Conservation (phyloP, 345 rosid genomes). For the Syzygium oleosum region DNA sequence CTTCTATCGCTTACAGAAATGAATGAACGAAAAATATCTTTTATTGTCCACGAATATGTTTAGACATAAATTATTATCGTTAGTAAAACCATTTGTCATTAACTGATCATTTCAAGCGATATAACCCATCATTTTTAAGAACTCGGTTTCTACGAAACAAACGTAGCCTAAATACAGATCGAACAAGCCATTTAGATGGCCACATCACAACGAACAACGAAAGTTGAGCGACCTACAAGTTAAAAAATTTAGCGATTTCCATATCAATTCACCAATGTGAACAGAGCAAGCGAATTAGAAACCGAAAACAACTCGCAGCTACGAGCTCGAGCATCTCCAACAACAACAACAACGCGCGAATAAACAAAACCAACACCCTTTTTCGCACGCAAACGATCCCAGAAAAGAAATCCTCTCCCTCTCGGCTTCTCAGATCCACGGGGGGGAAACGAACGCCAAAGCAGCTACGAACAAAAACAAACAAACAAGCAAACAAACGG, state of each 20-base stretch:
- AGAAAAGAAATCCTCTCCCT: background rate
- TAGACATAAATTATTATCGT: background rate
- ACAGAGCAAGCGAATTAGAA: background rate
- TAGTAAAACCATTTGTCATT: background rate
- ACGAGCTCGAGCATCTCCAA: background rate
- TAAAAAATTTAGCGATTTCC: background rate
- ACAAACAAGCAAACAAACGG: no score
- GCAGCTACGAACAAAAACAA: no score
- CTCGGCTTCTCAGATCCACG: no score
- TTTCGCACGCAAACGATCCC: background rate
- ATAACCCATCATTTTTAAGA: background rate
- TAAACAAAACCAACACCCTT: background rate
- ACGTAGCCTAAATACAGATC: background rate
- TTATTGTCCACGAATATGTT: background rate
- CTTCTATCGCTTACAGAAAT: background rate
- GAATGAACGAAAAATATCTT: background rate
- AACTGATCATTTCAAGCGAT: rapidly evolving
- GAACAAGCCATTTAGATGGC: background rate
- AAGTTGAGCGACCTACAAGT: background rate
- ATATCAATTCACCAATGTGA: background rate
- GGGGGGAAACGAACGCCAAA: no score
- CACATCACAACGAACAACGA: background rate
- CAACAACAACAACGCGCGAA: background rate
- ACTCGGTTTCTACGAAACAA: background rate
- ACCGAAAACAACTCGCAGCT: background rate